Evolutionary conservation across 306 rosid genomes (phyloP).

Genomic region (Benincasa hispida): DNA sequence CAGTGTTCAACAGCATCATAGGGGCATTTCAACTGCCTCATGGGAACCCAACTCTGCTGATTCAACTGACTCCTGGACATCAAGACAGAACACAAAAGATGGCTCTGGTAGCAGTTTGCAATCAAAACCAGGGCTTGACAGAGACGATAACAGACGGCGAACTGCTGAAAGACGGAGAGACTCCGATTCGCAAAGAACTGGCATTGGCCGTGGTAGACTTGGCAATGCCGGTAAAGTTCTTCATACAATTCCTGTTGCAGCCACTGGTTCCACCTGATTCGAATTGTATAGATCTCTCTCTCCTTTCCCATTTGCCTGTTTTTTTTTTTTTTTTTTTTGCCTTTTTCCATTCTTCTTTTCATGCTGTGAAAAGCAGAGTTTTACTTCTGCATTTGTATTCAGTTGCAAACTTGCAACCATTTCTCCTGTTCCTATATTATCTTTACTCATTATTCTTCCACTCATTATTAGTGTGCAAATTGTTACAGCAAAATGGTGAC

Average conservation of each 20-base stretch:
- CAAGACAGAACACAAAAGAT: slow-evolving; percentile 25
- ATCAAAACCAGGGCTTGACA: slow-evolving; percentile 3
- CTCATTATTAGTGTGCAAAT: neutral
- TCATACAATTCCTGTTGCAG: slow-evolving; percentile 32
- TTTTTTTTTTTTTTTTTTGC: slow-evolving; percentile 9
- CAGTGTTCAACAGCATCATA: slow-evolving; percentile 24
- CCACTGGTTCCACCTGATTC: slow-evolving; percentile 37
- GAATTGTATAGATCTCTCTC: slow-evolving; percentile 14
- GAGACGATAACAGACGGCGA: slow-evolving; percentile 24
- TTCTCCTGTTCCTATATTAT: slow-evolving; percentile 7
- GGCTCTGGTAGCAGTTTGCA: neutral
- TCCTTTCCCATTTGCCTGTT: neutral
- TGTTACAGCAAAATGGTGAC: neutral
- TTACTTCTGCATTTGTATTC: slow-evolving; percentile 16
- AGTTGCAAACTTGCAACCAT: slow-evolving; percentile 59
- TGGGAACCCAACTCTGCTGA: slow-evolving; percentile 65
- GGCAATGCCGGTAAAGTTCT: slow-evolving; percentile 24
- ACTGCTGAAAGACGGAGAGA: slow-evolving; percentile 28
- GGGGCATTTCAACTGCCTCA: slow-evolving; percentile 38
- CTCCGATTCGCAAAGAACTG: slow-evolving; percentile 27
- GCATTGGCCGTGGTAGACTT: slow-evolving; percentile 48
- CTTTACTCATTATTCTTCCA: neutral
- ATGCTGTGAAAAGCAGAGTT: slow-evolving; percentile 10
- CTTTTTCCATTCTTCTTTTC: neutral
- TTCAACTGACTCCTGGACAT: slow-evolving; percentile 49